Conservation (phyloP, 192 early-diverging fungal genomes). For the Mortierella claussenii region DNA sequence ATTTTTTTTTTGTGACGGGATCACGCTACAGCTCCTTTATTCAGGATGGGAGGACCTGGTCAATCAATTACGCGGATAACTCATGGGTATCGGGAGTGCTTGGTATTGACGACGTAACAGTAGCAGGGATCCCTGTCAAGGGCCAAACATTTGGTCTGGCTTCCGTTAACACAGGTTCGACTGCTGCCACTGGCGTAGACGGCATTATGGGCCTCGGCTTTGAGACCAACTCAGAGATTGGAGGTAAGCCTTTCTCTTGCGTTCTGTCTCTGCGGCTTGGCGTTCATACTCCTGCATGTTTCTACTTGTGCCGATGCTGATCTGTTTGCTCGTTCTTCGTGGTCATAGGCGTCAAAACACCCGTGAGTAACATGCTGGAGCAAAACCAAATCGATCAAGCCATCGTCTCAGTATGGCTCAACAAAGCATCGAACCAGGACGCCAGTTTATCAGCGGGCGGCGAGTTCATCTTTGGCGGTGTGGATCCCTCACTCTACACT, state of each 20-base stretch:
- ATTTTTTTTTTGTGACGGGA: background rate
- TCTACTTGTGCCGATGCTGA: constrained; percentile 6
- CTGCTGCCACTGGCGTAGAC: constrained; percentile 61
- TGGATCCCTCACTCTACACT: constrained; percentile 63
- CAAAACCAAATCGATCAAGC: constrained; percentile 76
- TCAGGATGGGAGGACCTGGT: constrained; percentile 50
- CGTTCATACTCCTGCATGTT: constrained; percentile 4
- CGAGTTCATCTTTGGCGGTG: constrained; percentile 90
- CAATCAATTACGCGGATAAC: constrained; percentile 64
- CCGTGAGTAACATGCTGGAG: constrained; percentile 56
- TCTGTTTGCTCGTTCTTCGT: background rate
- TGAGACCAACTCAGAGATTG: constrained; percentile 56
- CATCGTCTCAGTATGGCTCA: constrained; percentile 91
- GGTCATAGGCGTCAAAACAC: constrained; percentile 35
- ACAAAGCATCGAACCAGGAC: constrained; percentile 67
- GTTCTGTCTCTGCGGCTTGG: background rate
- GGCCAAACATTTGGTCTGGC: constrained; percentile 60
- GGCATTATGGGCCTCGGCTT: constrained; percentile 70
- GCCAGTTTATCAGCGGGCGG: constrained; percentile 73
- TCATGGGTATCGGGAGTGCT: constrained; percentile 61
- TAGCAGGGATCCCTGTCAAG: constrained; percentile 55
- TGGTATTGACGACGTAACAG: constrained; percentile 55
- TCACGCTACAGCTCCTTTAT: constrained; percentile 27
- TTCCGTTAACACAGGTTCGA: constrained; percentile 59
- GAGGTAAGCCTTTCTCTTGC: constrained; percentile 30